Conservation (phyloP, 371 early-diverging fungal genomes). For the Funneliformis caledonium region DNA sequence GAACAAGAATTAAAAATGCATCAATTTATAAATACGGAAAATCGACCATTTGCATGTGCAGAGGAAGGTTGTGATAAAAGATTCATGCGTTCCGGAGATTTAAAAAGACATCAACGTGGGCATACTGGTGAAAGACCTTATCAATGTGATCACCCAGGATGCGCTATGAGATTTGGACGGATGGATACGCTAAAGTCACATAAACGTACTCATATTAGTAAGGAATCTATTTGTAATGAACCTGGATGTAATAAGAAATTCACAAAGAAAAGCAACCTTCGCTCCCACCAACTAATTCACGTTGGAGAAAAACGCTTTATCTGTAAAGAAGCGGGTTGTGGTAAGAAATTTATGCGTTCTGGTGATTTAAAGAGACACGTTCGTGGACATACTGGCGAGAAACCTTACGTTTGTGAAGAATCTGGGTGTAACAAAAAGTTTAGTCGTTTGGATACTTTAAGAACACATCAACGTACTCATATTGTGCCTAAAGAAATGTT, state of each 20-base stretch:
- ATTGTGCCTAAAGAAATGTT: constrained; percentile 47
- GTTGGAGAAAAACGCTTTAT: constrained; percentile 82
- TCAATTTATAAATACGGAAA: background rate
- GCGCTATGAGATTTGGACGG: constrained; percentile 77
- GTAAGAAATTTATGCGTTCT: constrained; percentile 77
- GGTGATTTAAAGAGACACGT: constrained; percentile 69
- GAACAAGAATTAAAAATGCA: background rate
- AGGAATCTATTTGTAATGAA: background rate
- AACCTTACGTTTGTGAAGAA: constrained; percentile 83
- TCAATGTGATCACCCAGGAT: constrained; percentile 85
- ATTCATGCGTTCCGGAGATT: background rate
- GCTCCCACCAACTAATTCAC: constrained; percentile 59
- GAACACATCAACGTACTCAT: constrained; percentile 70
- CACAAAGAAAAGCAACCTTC: background rate
- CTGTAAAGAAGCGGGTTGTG: constrained; percentile 70
- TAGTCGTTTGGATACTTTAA: constrained; percentile 70
- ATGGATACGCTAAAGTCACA: constrained; percentile 74
- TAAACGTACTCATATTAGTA: constrained; percentile 63
- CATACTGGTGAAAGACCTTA: constrained; percentile 91
- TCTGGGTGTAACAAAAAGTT: constrained; percentile 82
- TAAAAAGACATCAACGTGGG: constrained; percentile 62
- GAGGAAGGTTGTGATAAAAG: background rate
- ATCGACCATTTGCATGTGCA: background rate
- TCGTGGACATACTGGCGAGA: constrained; percentile 58
- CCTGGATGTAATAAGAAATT: constrained; percentile 2